Evolutionary conservation across 495 filamentous ascomycete species (phyloP), one percentile per base, ranked within the genome.

Genomic region (Penicillium coprophilum): DNA sequence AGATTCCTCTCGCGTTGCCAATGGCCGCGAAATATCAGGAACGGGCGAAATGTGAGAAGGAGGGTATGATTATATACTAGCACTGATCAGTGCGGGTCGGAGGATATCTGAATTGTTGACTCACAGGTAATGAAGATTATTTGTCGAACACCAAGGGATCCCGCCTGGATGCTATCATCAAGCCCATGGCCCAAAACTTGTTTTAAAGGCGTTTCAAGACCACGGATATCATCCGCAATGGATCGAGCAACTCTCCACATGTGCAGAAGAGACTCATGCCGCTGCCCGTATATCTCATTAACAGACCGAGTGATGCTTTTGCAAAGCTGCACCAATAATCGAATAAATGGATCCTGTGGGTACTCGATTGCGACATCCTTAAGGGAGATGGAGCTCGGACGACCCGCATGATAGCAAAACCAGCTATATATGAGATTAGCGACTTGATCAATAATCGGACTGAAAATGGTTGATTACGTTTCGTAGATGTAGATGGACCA

Each of bases 401-500:
- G 73, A 0, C 76, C 76, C 0, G 70, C 46, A 45, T 74, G 70
- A 43, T 77, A 77, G 46, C 72, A 74, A 34, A 74, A 72, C 75
- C 75, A 77, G 12, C 76, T 79, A 39, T 27, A 28, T 12, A 40
- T 28, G 1, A 36, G 5, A 23, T 54, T 20, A 46, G 43, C 2
- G 13, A 19, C 4, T 17, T 5, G 12, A 20, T 4, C 28, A 23
- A 24, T 2, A 9, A 27, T 34, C 11, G 2, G 10, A 54, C 38
- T 8, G 17, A 32, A 19, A 23, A 0, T 11, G 19, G 23, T 4
- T 19, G 9, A 49, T 68, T 17, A 79, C 76, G 65, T 75, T 64
- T 79, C 76, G 43, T 70, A 77, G 23, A 70, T 51, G 48, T 66
- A 77, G 3, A 79, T 61, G 36, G 63, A 68, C 76, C 76, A 79